These are phyloP conservation scores for Dichotomocladium elegans DNA, from an alignment of 371 early-diverging fungal species.

Conservation along the genomic window DNA sequence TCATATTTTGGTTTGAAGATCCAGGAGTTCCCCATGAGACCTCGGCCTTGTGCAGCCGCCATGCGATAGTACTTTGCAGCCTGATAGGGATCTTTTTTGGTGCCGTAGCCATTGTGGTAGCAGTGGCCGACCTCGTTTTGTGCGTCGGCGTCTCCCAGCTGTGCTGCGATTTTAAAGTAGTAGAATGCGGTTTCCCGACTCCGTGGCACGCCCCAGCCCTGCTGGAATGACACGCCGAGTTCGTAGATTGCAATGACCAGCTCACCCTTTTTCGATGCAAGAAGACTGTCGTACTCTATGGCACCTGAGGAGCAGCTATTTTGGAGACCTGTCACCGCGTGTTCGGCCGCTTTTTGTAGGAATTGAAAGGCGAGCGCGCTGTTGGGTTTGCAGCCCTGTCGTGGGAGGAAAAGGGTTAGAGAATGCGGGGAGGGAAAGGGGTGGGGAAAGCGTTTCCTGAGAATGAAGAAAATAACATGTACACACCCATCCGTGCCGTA, in stretches of 20 bases:
- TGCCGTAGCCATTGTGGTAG: slow-evolving; percentile 75
- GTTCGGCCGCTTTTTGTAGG: slow-evolving; percentile 75
- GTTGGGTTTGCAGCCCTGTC: slow-evolving; percentile 67
- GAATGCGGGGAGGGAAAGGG: no score
- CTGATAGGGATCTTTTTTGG: slow-evolving; percentile 68
- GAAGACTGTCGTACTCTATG: neutral
- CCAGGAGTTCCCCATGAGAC: slow-evolving; percentile 86
- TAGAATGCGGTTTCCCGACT: slow-evolving; percentile 71
- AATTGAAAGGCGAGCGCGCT: slow-evolving; percentile 63
- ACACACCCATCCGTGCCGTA: slow-evolving; percentile 79
- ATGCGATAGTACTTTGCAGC: slow-evolving; percentile 83
- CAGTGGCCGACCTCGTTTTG: slow-evolving; percentile 78
- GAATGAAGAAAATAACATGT: neutral
- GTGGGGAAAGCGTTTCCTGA: no score
- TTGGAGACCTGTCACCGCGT: slow-evolving; percentile 57
- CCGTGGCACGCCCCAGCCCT: slow-evolving; percentile 85
- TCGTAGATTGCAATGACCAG: slow-evolving; percentile 83
- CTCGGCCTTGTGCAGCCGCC: slow-evolving; percentile 78
- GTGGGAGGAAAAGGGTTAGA: neutral
- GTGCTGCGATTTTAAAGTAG: slow-evolving; percentile 85
- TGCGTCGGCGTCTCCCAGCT: slow-evolving; percentile 82
- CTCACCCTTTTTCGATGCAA: slow-evolving; percentile 49
- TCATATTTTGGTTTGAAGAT: slow-evolving; percentile 48
- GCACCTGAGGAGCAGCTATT: slow-evolving; percentile 12
- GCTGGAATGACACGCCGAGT: slow-evolving; percentile 77